Evolutionary conservation across 2,329 filamentous ascomycete genomes (phyloP).

Genomic region (Cyphellophora attinorum): DNA sequence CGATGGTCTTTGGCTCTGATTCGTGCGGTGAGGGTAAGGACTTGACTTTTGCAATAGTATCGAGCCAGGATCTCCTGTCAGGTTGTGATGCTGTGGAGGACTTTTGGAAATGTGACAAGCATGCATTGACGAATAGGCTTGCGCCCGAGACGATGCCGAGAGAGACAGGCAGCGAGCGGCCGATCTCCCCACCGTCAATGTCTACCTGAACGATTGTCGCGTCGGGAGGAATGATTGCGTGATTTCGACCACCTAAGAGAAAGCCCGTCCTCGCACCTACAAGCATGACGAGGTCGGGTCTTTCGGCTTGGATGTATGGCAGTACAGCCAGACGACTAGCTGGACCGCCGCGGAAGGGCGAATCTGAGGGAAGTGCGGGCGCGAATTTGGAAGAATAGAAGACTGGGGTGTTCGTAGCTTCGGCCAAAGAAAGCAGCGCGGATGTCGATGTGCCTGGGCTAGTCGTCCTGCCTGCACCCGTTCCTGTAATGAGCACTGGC

Average conservation of each 20-base stretch:
- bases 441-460: slow-evolving; percentile 18
- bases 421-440: slow-evolving; percentile 24
- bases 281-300: slow-evolving; percentile 33
- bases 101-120: slow-evolving; percentile 14
- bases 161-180: slow-evolving; percentile 29
- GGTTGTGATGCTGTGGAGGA: slow-evolving; percentile 2
- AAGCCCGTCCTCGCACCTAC: slow-evolving; percentile 34
- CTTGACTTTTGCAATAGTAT: slow-evolving; percentile 11
- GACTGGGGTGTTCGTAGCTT: slow-evolving; percentile 27
- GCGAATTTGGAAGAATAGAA: slow-evolving; percentile 27
- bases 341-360: slow-evolving; percentile 26
- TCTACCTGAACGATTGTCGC: slow-evolving; percentile 33
- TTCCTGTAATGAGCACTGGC: slow-evolving; percentile 33
- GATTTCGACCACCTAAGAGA: slow-evolving; percentile 27
- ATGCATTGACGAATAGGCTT: slow-evolving; percentile 22
- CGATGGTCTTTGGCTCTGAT: slow-evolving; percentile 19
- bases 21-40: slow-evolving; percentile 15
- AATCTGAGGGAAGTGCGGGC: slow-evolving; percentile 18
- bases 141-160: slow-evolving; percentile 34
- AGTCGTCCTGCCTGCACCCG: slow-evolving; percentile 23
- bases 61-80: slow-evolving; percentile 7
- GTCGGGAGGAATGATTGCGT: slow-evolving; percentile 27
- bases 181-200: slow-evolving; percentile 33
- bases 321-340: slow-evolving; percentile 26
- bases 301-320: slow-evolving; percentile 17